Conservation (phyloP, 2,329 filamentous ascomycete species). For the Trichoderma oligosporum region DNA sequence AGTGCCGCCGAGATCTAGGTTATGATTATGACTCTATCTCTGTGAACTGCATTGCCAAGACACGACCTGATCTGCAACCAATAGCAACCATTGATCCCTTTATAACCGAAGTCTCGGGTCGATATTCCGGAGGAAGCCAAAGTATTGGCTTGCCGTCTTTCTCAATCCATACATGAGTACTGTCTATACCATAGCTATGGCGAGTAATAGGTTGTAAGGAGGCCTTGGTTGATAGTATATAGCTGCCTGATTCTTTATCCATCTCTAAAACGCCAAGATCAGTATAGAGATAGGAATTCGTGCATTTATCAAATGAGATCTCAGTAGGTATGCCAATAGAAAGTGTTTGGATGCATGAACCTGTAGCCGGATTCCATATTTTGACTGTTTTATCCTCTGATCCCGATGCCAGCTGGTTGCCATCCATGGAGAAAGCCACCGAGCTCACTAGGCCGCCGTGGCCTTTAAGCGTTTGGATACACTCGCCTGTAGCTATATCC, state of each 20-base stretch:
- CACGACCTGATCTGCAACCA: slow-evolving; percentile 17
- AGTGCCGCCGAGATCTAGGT: background rate
- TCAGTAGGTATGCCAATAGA: background rate
- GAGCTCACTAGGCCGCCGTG: accelerated
- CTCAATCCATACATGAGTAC: slow-evolving; percentile 11
- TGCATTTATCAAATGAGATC: background rate
- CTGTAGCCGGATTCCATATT: slow-evolving; percentile 15
- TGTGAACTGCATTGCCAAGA: slow-evolving; percentile 20
- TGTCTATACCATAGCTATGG: slow-evolving; percentile 1
- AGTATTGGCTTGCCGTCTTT: slow-evolving; percentile 20
- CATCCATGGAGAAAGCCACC: slow-evolving; percentile 3
- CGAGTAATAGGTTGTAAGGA: background rate
- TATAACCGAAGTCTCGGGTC: background rate
- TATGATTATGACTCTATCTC: background rate
- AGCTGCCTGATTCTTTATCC: background rate
- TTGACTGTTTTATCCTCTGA: background rate
- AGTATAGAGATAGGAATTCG: background rate
- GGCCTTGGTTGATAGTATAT: background rate
- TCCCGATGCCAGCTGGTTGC: background rate
- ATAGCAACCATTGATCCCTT: slow-evolving; percentile 17
- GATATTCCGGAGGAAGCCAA: slow-evolving; percentile 21
- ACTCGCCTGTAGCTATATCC: background rate
- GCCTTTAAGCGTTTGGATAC: background rate
- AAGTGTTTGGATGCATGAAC: background rate
- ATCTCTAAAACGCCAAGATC: slow-evolving; percentile 5